Evolutionary conservation across 1,139 yeast genomes (phyloP), one percentile per base, ranked within the genome.

Genomic region (Taphrina deformans): DNA sequence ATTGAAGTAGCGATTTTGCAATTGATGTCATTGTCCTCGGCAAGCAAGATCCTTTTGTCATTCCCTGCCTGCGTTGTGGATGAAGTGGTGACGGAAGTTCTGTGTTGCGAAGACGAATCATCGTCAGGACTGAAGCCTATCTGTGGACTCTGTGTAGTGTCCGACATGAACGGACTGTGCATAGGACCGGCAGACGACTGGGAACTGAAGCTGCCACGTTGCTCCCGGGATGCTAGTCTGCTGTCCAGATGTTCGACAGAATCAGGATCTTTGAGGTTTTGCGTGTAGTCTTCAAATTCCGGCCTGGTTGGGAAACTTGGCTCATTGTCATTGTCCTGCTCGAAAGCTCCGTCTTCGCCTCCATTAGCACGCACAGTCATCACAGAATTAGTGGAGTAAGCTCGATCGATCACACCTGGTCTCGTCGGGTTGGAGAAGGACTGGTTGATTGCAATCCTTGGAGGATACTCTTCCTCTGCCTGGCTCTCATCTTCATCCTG

Each of bases 11-110:
- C 85, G 33, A 83, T 85, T 62, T 78, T 77, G 29, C 81, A 79
- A 69, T 83, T 83, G 69, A 83, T 77, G 48, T 79, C 70, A 67
- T 83, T 83, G 69, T 83, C 86, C 70, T 83, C 86, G 0, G 85
- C 86, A 10, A 83, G 72, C 44, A 83, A 21, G n/a, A 62, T 58
- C 24, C 38, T 44, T 27, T 52, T 52, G 41, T 61, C 63, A 33
- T 59, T 59, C 31, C 14, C 24, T 10, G 41, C 55, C n/a, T 50
- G 63, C 24, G 63, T 59, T 6, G 63, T 31, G 9, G 63, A 51
- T 1, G 56, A 38, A 12, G 18, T 53, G 2, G 44, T 7, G 10
- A 38, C 24, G 7, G 58, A 53, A 21, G 23, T 5, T 48, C 38
- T 26, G 18, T 41, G n/a, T 33, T 38, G 45, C 16, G 48, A 21